Evolutionary conservation across 306 rosid species (phyloP).

Genomic region (Acacia confusa): DNA sequence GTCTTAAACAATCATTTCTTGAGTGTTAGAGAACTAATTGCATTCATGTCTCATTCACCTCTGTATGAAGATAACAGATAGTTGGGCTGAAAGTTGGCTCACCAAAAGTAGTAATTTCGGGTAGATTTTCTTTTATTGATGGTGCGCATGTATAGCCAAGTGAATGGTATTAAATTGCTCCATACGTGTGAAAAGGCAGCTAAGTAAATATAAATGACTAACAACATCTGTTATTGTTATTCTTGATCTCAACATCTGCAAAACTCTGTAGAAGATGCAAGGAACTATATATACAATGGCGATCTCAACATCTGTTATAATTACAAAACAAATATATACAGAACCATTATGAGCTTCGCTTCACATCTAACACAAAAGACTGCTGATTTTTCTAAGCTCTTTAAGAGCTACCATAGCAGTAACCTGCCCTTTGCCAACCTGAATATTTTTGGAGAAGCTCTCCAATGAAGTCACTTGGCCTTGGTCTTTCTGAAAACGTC

Average conservation of each 20-base stretch:
- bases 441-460: constrained; percentile 54
- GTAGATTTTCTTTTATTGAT: neutral
- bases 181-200: neutral
- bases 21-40: no score
- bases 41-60: no score
- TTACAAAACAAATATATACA: constrained; percentile 76
- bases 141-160: neutral
- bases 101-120: no score
- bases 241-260: constrained; percentile 18
- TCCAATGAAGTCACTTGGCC: constrained; percentile 61
- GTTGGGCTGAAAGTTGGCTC: no score
- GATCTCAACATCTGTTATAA: no score
- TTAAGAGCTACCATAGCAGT: constrained; percentile 90
- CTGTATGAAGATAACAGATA: no score
- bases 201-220: neutral
- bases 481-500: constrained; percentile 79
- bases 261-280: constrained; percentile 25
- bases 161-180: neutral
- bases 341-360: constrained; percentile 26
- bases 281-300: no score
- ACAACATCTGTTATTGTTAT: neutral
- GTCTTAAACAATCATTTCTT: no score
- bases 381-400: constrained; percentile 97
- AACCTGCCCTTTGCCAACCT: constrained; percentile 90
- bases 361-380: constrained; percentile 93